phyloP scores from a whole-genome alignment of 2,329 filamentous ascomycete species.

The Pleoardoris graminearum region DNA sequence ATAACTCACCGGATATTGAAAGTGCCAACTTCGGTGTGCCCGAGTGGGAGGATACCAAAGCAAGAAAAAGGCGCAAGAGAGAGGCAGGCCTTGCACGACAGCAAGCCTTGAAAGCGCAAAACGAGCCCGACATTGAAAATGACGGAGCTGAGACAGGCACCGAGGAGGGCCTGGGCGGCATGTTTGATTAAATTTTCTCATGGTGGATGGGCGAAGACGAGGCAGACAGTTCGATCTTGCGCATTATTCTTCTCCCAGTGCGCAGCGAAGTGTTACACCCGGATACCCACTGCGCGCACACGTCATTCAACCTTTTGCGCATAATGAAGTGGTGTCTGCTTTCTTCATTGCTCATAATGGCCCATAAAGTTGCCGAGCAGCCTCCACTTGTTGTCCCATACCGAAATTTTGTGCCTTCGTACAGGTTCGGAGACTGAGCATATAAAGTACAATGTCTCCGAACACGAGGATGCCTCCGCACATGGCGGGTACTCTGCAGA shows the following conservation, averaged over 20 bases:
- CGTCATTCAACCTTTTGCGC: no score
- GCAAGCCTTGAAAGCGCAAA: constrained; percentile 36
- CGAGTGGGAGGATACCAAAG: constrained; percentile 49
- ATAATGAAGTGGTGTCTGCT: no score
- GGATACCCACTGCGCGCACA: no score
- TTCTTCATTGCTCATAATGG: no score
- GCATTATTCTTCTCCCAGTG: no score
- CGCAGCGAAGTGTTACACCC: no score
- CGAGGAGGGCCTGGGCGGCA: background rate
- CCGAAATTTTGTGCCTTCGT: no score
- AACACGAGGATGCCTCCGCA: background rate
- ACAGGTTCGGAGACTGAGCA: background rate
- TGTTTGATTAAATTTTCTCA: background rate
- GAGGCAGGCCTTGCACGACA: constrained; percentile 56
- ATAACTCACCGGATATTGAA: background rate
- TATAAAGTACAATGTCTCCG: background rate
- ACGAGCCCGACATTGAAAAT: background rate
- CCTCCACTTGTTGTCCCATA: no score
- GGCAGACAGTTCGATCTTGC: no score
- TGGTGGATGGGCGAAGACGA: no score
- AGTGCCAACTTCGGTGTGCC: constrained; percentile 12
- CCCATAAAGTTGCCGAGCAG: no score
- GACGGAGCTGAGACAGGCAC: background rate
- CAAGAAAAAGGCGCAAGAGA: constrained; percentile 46
- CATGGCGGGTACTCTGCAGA: background rate